A percentile compares a stretch with the other conserved stretches of the same genome.
Conservation (phyloP, 2,329 filamentous ascomycete genomes). For the Fusarium pseudoanthophilum region DNA sequence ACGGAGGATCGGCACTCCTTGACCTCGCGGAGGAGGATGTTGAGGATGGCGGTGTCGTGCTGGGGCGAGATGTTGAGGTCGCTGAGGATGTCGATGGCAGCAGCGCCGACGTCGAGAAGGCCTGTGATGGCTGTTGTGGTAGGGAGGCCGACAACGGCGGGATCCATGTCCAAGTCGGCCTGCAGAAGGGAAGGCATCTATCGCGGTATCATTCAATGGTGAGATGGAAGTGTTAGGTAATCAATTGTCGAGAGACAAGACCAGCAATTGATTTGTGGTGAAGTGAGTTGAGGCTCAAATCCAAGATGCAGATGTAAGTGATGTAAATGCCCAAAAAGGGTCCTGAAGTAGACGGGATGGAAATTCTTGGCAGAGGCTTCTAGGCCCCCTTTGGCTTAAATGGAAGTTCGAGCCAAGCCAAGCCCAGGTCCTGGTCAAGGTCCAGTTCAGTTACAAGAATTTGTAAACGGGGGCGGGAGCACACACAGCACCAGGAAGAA, state of each 20-base stretch:
- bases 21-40: slow-evolving; percentile 49
- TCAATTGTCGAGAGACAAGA: background rate
- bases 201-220: slow-evolving; percentile 21
- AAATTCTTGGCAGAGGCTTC: slow-evolving; percentile 29
- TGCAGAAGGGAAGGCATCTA: slow-evolving; percentile 40
- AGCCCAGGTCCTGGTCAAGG: background rate
- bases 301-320: background rate
- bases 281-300: background rate
- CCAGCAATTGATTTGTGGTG: background rate
- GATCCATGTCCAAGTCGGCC: slow-evolving; percentile 40
- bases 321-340: background rate
- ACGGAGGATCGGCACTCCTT: slow-evolving; percentile 53
- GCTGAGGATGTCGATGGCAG: slow-evolving; percentile 49
- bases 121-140: slow-evolving; percentile 52
- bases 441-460: background rate
- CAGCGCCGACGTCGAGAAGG: slow-evolving; percentile 50
- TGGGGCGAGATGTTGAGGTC: slow-evolving; percentile 49
- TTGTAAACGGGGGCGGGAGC: background rate
- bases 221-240: background rate
- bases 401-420: background rate
- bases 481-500: background rate
- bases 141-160: slow-evolving; percentile 43
- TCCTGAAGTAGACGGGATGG: slow-evolving; percentile 2
- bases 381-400: slow-evolving; percentile 22
- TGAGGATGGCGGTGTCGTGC: slow-evolving; percentile 43